A percentile compares a stretch with the other conserved stretches of the same genome.
Conservation (phyloP, 73 alveolate genomes). For the Tetrahymena borealis region DNA sequence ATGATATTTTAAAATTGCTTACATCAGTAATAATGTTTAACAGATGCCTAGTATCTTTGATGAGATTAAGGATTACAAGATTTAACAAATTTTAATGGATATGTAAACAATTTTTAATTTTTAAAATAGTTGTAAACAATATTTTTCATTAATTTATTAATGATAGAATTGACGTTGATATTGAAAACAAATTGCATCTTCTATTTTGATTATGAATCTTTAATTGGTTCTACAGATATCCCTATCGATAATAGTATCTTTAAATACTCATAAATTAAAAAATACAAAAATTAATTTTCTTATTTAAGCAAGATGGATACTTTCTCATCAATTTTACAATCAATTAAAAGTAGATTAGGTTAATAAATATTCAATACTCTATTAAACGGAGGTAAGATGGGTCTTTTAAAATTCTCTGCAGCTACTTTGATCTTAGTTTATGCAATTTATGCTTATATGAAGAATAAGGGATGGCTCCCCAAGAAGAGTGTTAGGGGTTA, state of each 20-base stretch:
- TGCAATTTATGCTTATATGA: conserved; percentile 13
- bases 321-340: background rate
- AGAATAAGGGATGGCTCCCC: conserved; percentile 50
- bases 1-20: background rate
- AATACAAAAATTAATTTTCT: background rate
- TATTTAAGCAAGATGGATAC: background rate
- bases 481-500: conserved; percentile 60
- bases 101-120: background rate
- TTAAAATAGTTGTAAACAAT: background rate
- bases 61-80: background rate
- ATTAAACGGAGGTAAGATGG: background rate
- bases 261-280: background rate
- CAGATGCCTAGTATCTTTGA: too few relatives aligned
- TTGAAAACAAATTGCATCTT: background rate
- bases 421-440: background rate
- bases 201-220: background rate
- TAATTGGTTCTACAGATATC: background rate
- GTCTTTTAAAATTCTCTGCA: background rate
- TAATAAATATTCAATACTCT: background rate
- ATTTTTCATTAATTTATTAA: too few relatives aligned
- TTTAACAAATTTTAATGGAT: background rate
- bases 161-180: background rate
- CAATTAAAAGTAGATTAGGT: background rate
- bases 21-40: background rate
- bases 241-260: background rate